phyloP scores from a whole-genome alignment of 805 yeast species.

The Yarrowia sp. region DNA sequence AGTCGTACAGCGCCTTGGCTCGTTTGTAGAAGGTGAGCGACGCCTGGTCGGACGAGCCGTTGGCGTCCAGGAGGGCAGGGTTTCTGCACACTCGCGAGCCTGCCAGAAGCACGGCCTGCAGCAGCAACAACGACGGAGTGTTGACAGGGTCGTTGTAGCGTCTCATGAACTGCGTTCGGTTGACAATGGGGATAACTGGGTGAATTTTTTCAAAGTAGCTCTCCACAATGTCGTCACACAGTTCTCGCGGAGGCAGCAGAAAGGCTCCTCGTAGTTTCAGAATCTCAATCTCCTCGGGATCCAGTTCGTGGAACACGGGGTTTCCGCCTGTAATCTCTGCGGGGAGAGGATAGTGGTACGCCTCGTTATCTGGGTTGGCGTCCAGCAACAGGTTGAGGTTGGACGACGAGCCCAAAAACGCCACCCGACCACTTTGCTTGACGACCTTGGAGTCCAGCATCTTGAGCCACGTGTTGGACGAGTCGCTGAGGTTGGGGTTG shows the following conservation, averaged over 20 bases:
- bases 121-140: constrained; percentile 58
- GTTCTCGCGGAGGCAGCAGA: constrained; percentile 56
- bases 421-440: constrained; percentile 34
- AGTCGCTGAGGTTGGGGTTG: constrained; percentile 21
- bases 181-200: constrained; percentile 65
- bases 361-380: constrained; percentile 45
- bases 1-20: constrained; percentile 71
- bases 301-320: constrained; percentile 39
- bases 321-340: constrained; percentile 28
- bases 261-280: constrained; percentile 68
- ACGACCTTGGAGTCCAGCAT: constrained; percentile 17
- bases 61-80: constrained; percentile 48
- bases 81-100: constrained; percentile 62
- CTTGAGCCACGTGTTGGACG: constrained; percentile 24
- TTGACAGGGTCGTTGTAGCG: constrained; percentile 53
- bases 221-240: constrained; percentile 58
- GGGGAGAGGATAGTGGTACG: constrained; percentile 40
- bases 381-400: constrained; percentile 48
- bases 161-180: constrained; percentile 58
- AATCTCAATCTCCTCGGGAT: constrained; percentile 62
- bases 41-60: constrained; percentile 49
- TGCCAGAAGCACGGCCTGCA: constrained; percentile 67
- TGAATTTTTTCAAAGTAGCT: constrained; percentile 62
- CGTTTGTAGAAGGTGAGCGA: constrained; percentile 61
- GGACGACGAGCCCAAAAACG: constrained; percentile 55